phyloP scores from a whole-genome alignment of 306 rosid genomes.

The Prunus mume region DNA sequence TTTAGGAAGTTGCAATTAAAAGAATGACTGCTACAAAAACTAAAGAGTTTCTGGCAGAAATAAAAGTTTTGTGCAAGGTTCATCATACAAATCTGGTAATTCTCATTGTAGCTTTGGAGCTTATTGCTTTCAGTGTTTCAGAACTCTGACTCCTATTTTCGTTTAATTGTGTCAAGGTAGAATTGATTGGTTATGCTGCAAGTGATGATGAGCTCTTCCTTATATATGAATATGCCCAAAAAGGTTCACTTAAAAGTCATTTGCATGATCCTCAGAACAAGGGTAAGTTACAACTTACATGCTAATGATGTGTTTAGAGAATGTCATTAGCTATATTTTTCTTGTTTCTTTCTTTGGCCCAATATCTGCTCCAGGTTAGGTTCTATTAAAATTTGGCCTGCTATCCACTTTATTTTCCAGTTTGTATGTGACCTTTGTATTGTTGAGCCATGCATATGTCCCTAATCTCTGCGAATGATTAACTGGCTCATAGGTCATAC shows the following conservation, averaged over 20 bases:
- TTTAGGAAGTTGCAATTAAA: constrained; percentile 92
- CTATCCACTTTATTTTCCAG: not conserved
- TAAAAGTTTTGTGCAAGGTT: constrained; percentile 95
- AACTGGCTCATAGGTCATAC: constrained; percentile 65
- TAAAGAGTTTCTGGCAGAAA: constrained; percentile 81
- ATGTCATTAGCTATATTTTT: not conserved
- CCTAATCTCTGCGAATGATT: constrained; percentile 16
- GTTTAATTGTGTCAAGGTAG: constrained; percentile 80
- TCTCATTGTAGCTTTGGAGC: constrained; percentile 26
- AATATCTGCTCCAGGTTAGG: not conserved
- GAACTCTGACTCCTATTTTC: constrained; percentile 38
- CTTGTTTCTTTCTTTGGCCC: not conserved
- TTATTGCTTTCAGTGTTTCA: constrained; percentile 25
- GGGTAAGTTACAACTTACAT: constrained; percentile 57
- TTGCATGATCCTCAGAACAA: constrained; percentile 85
- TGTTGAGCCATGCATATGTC: constrained; percentile 11
- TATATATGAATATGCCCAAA: constrained; percentile 85
- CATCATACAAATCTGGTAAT: constrained; percentile 96
- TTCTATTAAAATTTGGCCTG: not conserved
- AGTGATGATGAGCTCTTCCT: constrained; percentile 86
- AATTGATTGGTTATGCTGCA: constrained; percentile 94
- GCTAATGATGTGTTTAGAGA: constrained; percentile 10
- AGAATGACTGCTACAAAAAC: constrained; percentile 95
- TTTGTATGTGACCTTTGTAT: not conserved
- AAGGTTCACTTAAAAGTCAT: constrained; percentile 93